phyloP scores from a whole-genome alignment of 202 grass and related monocot genomes.

The Bolboschoenoplectus hybrid region DNA sequence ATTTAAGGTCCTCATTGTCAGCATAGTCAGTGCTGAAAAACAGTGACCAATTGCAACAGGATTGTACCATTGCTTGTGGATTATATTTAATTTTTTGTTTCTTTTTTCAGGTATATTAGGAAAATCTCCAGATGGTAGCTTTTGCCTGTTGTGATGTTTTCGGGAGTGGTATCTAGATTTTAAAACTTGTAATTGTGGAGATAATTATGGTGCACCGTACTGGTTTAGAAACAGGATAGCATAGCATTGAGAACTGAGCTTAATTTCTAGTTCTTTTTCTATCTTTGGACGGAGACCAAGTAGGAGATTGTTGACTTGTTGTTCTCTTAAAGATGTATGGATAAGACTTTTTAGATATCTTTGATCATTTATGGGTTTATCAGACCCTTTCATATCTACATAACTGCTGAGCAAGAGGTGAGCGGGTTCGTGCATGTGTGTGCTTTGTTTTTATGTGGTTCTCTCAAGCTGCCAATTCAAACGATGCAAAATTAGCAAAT shows the following conservation, averaged over 20 bases:
- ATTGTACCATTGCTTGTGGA: background rate
- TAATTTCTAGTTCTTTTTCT: conserved; percentile 10
- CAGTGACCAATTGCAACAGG: background rate
- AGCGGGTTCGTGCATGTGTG: background rate
- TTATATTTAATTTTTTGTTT: background rate
- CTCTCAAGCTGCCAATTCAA: background rate
- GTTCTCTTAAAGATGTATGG: conserved; percentile 18
- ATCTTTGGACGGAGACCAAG: background rate
- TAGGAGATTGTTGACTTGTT: conserved; percentile 8
- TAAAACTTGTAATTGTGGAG: conserved; percentile 16
- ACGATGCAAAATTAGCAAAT: background rate
- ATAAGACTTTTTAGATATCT: background rate
- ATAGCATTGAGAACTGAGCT: conserved; percentile 26
- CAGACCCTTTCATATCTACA: background rate
- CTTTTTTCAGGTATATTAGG: conserved; percentile 17
- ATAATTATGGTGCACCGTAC: conserved; percentile 12
- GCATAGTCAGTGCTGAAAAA: background rate
- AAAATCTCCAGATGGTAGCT: conserved; percentile 16
- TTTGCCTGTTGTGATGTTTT: conserved; percentile 26
- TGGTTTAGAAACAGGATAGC: conserved; percentile 26
- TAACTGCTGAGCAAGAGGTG: background rate
- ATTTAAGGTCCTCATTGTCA: background rate
- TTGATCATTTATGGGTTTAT: background rate
- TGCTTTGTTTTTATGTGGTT: background rate
- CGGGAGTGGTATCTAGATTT: conserved; percentile 5